Base-by-base conservation (phyloP, 129 eudicot genomes). In the Flaveria ramosissima region DNA sequence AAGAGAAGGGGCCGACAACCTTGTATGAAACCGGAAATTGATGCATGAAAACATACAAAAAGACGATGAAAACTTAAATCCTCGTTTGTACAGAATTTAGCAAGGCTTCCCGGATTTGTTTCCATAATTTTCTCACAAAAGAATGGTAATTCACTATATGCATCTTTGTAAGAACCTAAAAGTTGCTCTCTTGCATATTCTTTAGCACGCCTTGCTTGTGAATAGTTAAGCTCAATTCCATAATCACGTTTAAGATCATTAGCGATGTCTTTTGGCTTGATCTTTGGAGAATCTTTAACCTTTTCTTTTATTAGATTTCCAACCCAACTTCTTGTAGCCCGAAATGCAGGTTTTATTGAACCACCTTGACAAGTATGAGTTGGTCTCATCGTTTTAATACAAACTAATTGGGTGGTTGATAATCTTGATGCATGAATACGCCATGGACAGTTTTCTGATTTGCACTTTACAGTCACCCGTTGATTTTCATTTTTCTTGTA, bases 21-120 rank as follows among this genome's bases (percentile, higher is more conserved):
- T 26, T 72, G 76, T 14, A 78, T 21, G 16, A 83, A 78, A 55
- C 85, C 85, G 1, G 63, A 65, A 7, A 77, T 17, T 16, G 82
- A 82, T 19, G 85, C 85, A 30, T 82, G 86, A 19, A 82, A 82
- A 6, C 75, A 72, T 4, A 82, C 66, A 36, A 77, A 77, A 8
- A 82, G 83, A 6, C 86, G 83, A 53, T 72, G 82, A 72, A 77
- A 71, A 73, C 86, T 82, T 61, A 73, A 77, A 62, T 85, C 87
- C 77, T 85, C 89, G 50, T 88, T 80, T 17, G 89, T 88, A 36
- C 69, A 60, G 14, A 83, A 88, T 1, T 74, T 85, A 45, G 85
- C 89, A 24, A 80, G 67, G 69, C 92, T 88, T 10, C 90, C 90
- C 1, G 87, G 90, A 71, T 86, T 86, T 14, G 85, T 83, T 78